A percentile compares a stretch with the other conserved stretches of the same genome.
Evolutionary conservation across 805 yeast genomes (phyloP).

Genomic region (Candida corydali): DNA sequence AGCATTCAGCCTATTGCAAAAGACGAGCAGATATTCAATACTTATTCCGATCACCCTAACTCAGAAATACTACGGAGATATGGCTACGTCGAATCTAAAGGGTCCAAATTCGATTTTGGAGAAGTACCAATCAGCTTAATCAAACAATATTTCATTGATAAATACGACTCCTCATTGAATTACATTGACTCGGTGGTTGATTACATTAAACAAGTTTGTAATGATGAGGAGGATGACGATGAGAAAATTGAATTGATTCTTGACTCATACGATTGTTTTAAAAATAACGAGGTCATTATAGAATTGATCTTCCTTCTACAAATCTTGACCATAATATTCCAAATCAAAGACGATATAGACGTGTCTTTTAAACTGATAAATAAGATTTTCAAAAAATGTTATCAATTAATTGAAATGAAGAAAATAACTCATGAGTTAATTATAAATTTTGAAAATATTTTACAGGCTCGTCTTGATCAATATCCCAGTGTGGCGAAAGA

Average conservation of each 20-base stretch:
- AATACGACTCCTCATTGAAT: slow-evolving; percentile 16
- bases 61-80: slow-evolving; percentile 86
- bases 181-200: slow-evolving; percentile 34
- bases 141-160: slow-evolving; percentile 28
- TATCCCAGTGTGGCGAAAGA: slow-evolving; percentile 43
- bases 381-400: slow-evolving; percentile 55
- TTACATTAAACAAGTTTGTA: slow-evolving; percentile 19
- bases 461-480: slow-evolving; percentile 34
- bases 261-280: slow-evolving; percentile 62
- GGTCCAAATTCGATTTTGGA: slow-evolving; percentile 75
- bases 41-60: slow-evolving; percentile 88
- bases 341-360: slow-evolving; percentile 11
- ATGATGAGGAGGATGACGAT: slow-evolving; percentile 30
- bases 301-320: slow-evolving; percentile 56
- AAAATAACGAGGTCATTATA: slow-evolving; percentile 53
- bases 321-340: slow-evolving; percentile 36
- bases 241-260: slow-evolving; percentile 32
- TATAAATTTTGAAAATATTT: slow-evolving; percentile 26
- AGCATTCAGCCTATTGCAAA: slow-evolving; percentile 54
- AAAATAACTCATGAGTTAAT: slow-evolving; percentile 41
- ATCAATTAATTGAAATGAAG: slow-evolving; percentile 53
- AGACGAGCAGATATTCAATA: slow-evolving; percentile 80
- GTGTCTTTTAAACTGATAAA: slow-evolving; percentile 25
- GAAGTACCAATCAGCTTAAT: slow-evolving; percentile 55
- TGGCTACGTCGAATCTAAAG: slow-evolving; percentile 79